Percentiles rank a stretch among this genome's conserved stretches.
Evolutionary conservation across 495 filamentous ascomycete genomes (phyloP).

Genomic region (Penicillium pulvis): DNA sequence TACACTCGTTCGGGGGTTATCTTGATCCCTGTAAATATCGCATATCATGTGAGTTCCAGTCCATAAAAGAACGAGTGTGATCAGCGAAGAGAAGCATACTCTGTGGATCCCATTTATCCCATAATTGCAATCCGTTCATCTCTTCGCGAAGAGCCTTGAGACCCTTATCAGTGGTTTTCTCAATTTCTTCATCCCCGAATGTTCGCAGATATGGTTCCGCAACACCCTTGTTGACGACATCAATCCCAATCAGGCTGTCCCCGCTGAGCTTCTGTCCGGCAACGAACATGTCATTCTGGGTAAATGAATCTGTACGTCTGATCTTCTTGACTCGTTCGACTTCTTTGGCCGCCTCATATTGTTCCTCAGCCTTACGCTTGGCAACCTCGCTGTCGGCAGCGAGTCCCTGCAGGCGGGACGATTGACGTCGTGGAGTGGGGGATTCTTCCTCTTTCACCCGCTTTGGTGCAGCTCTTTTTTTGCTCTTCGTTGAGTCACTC

Average conservation of each 20-base stretch:
- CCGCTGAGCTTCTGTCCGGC: conserved; percentile 67
- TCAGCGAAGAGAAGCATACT: conserved; percentile 47
- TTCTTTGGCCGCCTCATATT: conserved; percentile 61
- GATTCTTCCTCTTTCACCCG: conserved; percentile 50
- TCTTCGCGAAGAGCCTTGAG: conserved; percentile 75
- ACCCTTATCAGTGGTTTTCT: conserved; percentile 76
- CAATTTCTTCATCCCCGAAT: conserved; percentile 78
- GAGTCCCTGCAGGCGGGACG: conserved; percentile 66
- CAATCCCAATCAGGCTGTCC: conserved; percentile 45
- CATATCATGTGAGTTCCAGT: background rate
- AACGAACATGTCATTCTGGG: conserved; percentile 76
- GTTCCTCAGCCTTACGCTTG: conserved; percentile 80
- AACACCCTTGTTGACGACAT: conserved; percentile 63
- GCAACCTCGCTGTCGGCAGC: conserved; percentile 70
- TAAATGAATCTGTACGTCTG: conserved; percentile 69
- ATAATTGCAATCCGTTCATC: conserved; percentile 79
- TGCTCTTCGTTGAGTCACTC: conserved; percentile 34
- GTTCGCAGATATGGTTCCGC: conserved; percentile 79
- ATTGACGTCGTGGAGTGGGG: conserved; percentile 58
- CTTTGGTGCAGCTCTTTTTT: conserved; percentile 53
- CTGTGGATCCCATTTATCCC: conserved; percentile 75
- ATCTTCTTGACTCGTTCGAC: conserved; percentile 68
- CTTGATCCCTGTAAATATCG: conserved; percentile 70
- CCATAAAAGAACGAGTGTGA: background rate
- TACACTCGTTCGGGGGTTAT: conserved; percentile 90